A percentile compares a stretch with the other conserved stretches of the same genome.
phyloP scores from a whole-genome alignment of 257 asterid genomes.

The Henckelia pumila region DNA sequence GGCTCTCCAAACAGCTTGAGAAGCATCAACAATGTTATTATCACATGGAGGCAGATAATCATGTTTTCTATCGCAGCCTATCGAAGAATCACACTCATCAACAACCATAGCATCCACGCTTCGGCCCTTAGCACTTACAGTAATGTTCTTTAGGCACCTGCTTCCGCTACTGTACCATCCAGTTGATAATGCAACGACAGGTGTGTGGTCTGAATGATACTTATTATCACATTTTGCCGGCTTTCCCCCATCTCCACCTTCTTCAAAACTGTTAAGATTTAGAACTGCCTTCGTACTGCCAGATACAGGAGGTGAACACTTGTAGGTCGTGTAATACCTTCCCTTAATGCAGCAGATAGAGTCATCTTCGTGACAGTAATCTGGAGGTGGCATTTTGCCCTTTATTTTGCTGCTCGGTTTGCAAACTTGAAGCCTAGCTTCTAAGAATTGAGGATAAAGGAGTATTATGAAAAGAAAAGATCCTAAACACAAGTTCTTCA shows the following conservation, averaged over 20 bases:
- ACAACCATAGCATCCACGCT: slow-evolving; percentile 34
- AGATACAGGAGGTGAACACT: slow-evolving; percentile 27
- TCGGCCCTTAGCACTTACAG: slow-evolving; percentile 22
- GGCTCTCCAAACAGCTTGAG: slow-evolving; percentile 34
- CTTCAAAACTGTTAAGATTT: slow-evolving; percentile 26
- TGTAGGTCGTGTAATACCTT: slow-evolving; percentile 24
- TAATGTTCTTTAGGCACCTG: slow-evolving; percentile 25
- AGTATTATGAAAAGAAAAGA: background rate
- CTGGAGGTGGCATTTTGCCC: slow-evolving; percentile 26
- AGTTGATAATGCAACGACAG: slow-evolving; percentile 28
- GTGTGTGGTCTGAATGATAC: slow-evolving; percentile 28
- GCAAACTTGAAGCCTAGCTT: slow-evolving; percentile 27
- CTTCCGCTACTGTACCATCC: slow-evolving; percentile 28
- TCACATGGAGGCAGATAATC: slow-evolving; percentile 28
- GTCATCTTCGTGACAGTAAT: slow-evolving; percentile 21
- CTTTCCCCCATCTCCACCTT: slow-evolving; percentile 30
- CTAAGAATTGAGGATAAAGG: background rate
- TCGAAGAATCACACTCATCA: slow-evolving; percentile 25
- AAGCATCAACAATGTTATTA: slow-evolving; percentile 32
- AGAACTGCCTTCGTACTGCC: slow-evolving; percentile 27
- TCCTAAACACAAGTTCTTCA: slow-evolving; percentile 1
- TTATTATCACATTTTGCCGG: slow-evolving; percentile 29
- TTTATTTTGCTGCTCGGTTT: slow-evolving; percentile 30
- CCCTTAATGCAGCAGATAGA: slow-evolving; percentile 28
- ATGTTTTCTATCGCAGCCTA: slow-evolving; percentile 27